Evolutionary conservation across 1,139 yeast genomes (phyloP), one percentile per base, ranked within the genome.

Genomic region (Magnusiomyces sp.): DNA sequence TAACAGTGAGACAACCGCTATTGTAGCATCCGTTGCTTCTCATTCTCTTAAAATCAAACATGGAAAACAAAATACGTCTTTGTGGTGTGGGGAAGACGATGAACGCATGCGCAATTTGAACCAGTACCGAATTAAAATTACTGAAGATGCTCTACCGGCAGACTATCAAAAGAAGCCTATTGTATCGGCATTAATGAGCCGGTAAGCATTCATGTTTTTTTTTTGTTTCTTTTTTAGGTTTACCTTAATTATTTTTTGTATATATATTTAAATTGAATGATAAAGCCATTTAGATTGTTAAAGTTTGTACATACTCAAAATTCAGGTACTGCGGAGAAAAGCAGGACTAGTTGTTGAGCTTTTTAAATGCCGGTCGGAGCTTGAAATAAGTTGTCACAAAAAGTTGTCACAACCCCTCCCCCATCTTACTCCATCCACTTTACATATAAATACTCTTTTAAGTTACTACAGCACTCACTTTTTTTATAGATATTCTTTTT

Each of bases 1-100:
- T 2, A 64, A 70, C 53, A 51, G 62, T 1, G 66, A 62, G 9
- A 74, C 77, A 2, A 57, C 63, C 9, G 59, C 29, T 23, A 23
- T 23, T 23, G 29, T 23, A 23, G 29, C 29, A 23, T 23, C 29
- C 29, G 29, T 23, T 5, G 29, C 29, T 23, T 23, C 29, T 5
- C 29, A 23, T 23, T 23, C 29, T 23, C 29, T 23, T 23, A 23
- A 23, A 7, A 23, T 23, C 29, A 23, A 23, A 23, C 29, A 23
- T 23, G 29, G 29, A 23, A 23, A 23, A 23, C 29, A 23, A 23
- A 23, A 23, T 4, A 23, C 29, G 29, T 23, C 64, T 13, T 52
- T 66, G 43, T 68, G 71, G 71, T 64, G 61, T 34, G 57, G 59
- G 40, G 62, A 61, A 23, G 72, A 70, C 36, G 63, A 63, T 31